Conservation (phyloP, 2,329 filamentous ascomycete species). For the Dryadomyces quercivorus region DNA sequence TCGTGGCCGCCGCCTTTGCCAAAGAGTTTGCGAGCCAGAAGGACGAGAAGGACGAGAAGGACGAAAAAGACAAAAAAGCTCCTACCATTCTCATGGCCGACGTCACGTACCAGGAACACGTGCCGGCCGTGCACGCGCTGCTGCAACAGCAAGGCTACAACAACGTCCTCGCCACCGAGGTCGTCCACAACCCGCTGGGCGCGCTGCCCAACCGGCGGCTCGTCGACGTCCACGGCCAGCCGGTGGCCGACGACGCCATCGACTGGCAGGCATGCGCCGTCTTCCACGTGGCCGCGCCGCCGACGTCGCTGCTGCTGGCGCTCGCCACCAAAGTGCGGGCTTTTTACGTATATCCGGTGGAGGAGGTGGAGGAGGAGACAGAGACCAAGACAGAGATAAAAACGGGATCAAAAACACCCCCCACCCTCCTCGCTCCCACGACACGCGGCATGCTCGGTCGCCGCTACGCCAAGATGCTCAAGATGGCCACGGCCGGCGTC, state of each 20-base stretch:
- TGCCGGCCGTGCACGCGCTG: constrained; percentile 41
- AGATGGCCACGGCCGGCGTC: constrained; percentile 66
- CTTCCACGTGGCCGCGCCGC: constrained; percentile 71
- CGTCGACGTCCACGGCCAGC: constrained; percentile 13
- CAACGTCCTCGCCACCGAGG: constrained; percentile 54
- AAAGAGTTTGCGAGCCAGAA: constrained; percentile 50
- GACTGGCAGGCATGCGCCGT: constrained; percentile 56
- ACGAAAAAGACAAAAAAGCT: constrained; percentile 25
- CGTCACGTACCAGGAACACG: constrained; percentile 70
- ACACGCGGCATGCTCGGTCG: constrained; percentile 55
- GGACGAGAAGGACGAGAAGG: constrained; percentile 25
- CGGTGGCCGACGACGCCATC: constrained; percentile 15
- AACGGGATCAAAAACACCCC: background rate
- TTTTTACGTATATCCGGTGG: constrained; percentile 59
- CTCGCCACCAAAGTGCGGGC: constrained; percentile 70
- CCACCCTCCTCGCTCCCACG: constrained; percentile 20
- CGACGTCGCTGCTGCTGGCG: constrained; percentile 72
- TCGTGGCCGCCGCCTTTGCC: constrained; percentile 48
- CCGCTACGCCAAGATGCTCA: constrained; percentile 77
- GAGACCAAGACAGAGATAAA: background rate
- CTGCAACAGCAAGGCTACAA: constrained; percentile 56
- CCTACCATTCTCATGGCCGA: constrained; percentile 72
- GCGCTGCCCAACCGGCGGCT: constrained; percentile 74
- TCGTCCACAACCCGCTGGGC: constrained; percentile 68
- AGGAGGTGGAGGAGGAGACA: constrained; percentile 22